These are phyloP conservation scores for Casuarina cunninghamiana DNA, from an alignment of 306 rosid genomes.

Conservation along the genomic window DNA sequence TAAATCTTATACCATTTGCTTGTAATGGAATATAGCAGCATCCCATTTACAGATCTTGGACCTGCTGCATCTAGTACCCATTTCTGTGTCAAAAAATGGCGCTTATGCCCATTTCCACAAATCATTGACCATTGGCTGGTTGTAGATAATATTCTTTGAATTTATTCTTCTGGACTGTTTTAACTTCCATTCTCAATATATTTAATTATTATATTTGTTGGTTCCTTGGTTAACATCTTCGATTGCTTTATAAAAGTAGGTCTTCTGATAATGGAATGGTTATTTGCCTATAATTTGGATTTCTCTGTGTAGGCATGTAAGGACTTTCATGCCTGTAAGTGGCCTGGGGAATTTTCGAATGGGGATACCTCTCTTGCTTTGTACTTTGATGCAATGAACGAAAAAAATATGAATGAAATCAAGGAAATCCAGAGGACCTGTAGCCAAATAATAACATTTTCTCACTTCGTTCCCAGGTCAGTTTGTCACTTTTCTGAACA, in stretches of 20 bases:
- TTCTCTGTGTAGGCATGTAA: conserved; percentile 62
- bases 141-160: no score
- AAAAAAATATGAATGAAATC: conserved; percentile 41
- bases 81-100: not conserved
- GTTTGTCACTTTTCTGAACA: conserved; percentile 19
- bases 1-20: not conserved
- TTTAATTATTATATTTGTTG: not conserved
- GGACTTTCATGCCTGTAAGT: conserved; percentile 83
- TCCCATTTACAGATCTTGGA: not conserved
- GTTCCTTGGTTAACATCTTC: conserved; percentile 6
- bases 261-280: conserved; percentile 8
- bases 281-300: not conserved
- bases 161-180: conserved; percentile 6
- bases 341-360: conserved; percentile 71
- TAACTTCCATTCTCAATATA: not conserved
- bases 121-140: not conserved
- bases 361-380: conserved; percentile 64
- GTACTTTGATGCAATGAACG: conserved; percentile 79
- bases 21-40: not conserved
- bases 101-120: not conserved
- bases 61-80: not conserved
- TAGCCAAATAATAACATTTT: conserved; percentile 69
- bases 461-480: conserved; percentile 92
- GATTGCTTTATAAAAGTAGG: conserved; percentile 8
- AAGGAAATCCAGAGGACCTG: conserved; percentile 63